Conservation (phyloP, 1,284 basidiomycete genomes). For the Cutaneotrichosporon dermatis region DNA sequence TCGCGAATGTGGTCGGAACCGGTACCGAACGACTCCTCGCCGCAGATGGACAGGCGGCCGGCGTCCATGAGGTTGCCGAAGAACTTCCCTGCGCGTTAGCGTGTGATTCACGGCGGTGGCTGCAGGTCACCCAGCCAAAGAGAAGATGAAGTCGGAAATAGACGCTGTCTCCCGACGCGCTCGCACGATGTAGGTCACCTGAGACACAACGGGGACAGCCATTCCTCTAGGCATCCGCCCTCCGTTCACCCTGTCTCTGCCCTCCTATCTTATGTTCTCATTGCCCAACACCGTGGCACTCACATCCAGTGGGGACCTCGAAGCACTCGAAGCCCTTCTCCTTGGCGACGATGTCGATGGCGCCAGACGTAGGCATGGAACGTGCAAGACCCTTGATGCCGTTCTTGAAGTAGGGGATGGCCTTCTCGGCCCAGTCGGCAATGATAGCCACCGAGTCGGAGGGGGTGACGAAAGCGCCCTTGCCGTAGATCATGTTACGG, state of each 20-base stretch:
- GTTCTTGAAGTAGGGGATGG: conserved; percentile 90
- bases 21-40: conserved; percentile 98
- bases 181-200: too few species aligned
- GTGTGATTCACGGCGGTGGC: not conserved
- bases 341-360: conserved; percentile 94
- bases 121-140: too few species aligned
- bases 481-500: conserved; percentile 99
- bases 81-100: conserved; percentile 78
- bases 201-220: too few species aligned
- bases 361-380: conserved; percentile 95
- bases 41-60: conserved; percentile 92
- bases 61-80: conserved; percentile 99
- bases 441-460: conserved; percentile 98
- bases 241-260: too few species aligned
- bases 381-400: conserved; percentile 94
- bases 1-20: conserved; percentile 99
- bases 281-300: conserved; percentile 26
- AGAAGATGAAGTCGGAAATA: too few species aligned
- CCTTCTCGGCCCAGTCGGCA: conserved; percentile 87
- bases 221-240: too few species aligned
- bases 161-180: too few species aligned
- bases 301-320: conserved; percentile 87
- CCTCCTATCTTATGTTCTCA: too few species aligned
- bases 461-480: conserved; percentile 95
- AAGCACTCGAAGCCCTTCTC: conserved; percentile 90